A percentile compares a stretch with the other conserved stretches of the same genome.
phyloP scores from a whole-genome alignment of 2,329 filamentous ascomycete genomes.

The Penicillium sp. region DNA sequence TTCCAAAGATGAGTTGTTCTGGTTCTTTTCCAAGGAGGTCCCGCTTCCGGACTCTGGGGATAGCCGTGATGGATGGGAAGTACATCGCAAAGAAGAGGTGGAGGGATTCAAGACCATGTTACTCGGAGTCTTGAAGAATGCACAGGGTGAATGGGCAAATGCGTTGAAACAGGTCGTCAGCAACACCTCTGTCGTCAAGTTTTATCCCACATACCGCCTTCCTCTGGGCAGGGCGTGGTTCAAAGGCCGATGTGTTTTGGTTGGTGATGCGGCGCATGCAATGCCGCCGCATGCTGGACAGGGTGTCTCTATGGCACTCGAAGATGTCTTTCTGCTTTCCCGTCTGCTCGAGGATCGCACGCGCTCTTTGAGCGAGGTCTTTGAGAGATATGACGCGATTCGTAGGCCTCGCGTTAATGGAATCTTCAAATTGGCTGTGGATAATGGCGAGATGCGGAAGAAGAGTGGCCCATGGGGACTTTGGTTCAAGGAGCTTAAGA shows the following conservation, averaged over 20 bases:
- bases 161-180: slow-evolving; percentile 13
- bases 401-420: slow-evolving; percentile 31
- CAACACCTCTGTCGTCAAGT: slow-evolving; percentile 25
- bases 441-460: slow-evolving; percentile 24
- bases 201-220: slow-evolving; percentile 38
- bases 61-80: slow-evolving; percentile 32
- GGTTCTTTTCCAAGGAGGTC: slow-evolving; percentile 32
- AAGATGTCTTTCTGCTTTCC: slow-evolving; percentile 41
- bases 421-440: slow-evolving; percentile 22
- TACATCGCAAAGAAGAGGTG: slow-evolving; percentile 27
- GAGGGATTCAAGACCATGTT: slow-evolving; percentile 29
- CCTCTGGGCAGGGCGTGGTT: slow-evolving; percentile 34
- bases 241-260: slow-evolving; percentile 34
- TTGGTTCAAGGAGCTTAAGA: slow-evolving; percentile 25
- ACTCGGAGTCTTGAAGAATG: slow-evolving; percentile 19
- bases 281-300: slow-evolving; percentile 45
- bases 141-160: slow-evolving; percentile 27
- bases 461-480: slow-evolving; percentile 23
- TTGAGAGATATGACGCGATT: slow-evolving; percentile 25
- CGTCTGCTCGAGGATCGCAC: slow-evolving; percentile 20
- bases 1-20: slow-evolving; percentile 25
- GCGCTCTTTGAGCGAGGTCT: slow-evolving; percentile 19
- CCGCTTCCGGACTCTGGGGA: slow-evolving; percentile 23
- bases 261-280: slow-evolving; percentile 34
- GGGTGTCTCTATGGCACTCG: slow-evolving; percentile 52